Evolutionary conservation across 352 stramenopile genomes (phyloP), one percentile per base, ranked within the genome.

Genomic region (Globisporangium radiosum): DNA sequence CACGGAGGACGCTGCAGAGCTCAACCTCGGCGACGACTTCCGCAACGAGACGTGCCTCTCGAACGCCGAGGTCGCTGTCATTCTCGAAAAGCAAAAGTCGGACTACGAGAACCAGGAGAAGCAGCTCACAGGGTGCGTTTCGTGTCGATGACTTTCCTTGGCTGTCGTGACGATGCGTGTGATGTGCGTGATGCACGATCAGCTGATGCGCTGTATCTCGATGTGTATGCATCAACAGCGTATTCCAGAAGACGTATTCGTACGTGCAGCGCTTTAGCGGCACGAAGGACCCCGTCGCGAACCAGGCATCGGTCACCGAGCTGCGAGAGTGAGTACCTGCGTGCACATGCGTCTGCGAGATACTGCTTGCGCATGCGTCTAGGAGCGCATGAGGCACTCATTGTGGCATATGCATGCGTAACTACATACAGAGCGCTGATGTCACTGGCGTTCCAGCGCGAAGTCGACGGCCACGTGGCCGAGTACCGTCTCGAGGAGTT

Each of bases 71-170:
- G 87, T 96, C 15, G 87, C 87, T 1, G 87, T 96, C 14, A 94
- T 95, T 57, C 72, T 96, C 42, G 85, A 96, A 67, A 94, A 96
- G 78, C 86, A 94, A 48, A 94, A 94, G 68, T 80, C 75, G 40
- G 83, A 95, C 69, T 96, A 95, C 72, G 87, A 96, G 71, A 92
- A 85, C 68, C 85, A 95, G 65, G 86, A 95, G 72, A 95, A 95
- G 68, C 82, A 91, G 71, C 76, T 95, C 58, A 95, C 86, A 17
- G 82, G 75, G 78, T 93, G 47, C 60, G 59, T 52, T 9, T 25
- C 25, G 25, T 25, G 25, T 25, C 25, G 25, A 25, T 25, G 25
- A 25, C 25, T 25, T 25, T 25, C 1, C 25, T 25, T 25, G 25
- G 25, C 25, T 25, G 25, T 25, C 25, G 25, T 25, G 25, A 25